Base-by-base conservation (phyloP, 768 basidiomycete species). In the Tulasnella sp. region DNA sequence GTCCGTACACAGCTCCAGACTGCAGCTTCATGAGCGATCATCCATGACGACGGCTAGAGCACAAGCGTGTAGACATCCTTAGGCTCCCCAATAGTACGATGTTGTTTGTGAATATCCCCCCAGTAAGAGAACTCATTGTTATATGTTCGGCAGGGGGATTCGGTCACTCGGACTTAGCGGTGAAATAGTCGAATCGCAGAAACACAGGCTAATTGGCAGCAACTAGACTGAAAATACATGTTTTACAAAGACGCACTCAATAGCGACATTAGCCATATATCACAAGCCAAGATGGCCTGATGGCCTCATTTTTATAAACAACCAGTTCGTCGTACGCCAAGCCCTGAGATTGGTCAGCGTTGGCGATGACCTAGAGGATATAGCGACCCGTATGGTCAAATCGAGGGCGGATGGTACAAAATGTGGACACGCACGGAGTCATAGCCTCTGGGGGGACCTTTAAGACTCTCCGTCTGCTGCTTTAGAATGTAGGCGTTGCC, bases 251-350 rank as follows among this genome's bases (percentile, higher is more conserved):
- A 59, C 5, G 26, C 8, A 9, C 4, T 26, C 9, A 5, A 1
- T 3, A 32, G 26, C 5, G 26, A 29, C 9, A 0, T 65, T 34
- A 65, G 22, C 89, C 88, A 73, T 90, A 90, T 79, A 90, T 83
- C 34, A 90, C 86, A 40, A 90, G 81, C 77, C 87, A 90, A 17
- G 89, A 88, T 4, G 89, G 89, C 44, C 89, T 80, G 67, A 90
- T 89, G 1, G 89, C 89, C 72, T 90, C 87, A 78, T 90, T 88
- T 52, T 81, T 80, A 76, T 90, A 90, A 35, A 90, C 88, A 9
- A 90, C 84, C 32, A 89, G 78, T 75, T 90, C 89, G 75, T 90
- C 89, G 63, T 90, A 87, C 75, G 90, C 90, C 40, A 90, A 79
- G 64, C 84, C 84, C 35, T 86, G 87, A 17, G 62, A 67, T 70